phyloP scores from a whole-genome alignment of 441 rosid species.

The Mallotus repandus region DNA sequence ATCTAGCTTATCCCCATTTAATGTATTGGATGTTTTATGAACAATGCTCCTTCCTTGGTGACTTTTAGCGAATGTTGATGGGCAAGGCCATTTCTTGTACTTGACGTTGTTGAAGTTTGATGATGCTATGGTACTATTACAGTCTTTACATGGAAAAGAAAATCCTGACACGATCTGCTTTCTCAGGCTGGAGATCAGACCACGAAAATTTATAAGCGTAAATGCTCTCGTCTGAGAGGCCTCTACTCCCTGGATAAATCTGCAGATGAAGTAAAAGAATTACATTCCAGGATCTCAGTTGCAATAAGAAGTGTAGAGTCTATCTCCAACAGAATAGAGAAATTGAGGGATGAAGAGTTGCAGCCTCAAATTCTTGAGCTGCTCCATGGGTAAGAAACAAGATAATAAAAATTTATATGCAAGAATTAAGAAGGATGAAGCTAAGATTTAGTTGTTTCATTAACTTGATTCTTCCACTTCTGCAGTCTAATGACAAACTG shows the following conservation, averaged over 20 bases:
- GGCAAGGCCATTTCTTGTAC: background rate
- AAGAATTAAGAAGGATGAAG: background rate
- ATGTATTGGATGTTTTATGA: too few species aligned
- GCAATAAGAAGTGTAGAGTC: conserved; percentile 46
- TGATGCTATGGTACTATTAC: background rate
- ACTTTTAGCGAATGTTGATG: background rate
- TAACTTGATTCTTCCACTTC: conserved; percentile 1
- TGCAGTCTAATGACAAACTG: conserved; percentile 53
- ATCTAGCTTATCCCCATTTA: background rate
- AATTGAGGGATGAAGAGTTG: conserved; percentile 58
- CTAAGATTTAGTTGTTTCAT: conserved; percentile 16
- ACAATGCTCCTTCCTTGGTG: too few species aligned
- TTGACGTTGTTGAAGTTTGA: background rate
- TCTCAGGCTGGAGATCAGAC: conserved; percentile 47
- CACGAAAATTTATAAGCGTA: conserved; percentile 40
- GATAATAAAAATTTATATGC: background rate
- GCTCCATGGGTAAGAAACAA: conserved; percentile 48
- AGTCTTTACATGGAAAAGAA: background rate
- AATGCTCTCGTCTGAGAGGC: conserved; percentile 35
- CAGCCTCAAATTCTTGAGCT: conserved; percentile 59
- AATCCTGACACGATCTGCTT: conserved; percentile 10
- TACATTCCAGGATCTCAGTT: conserved; percentile 44
- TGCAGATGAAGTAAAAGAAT: conserved; percentile 36
- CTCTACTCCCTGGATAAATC: conserved; percentile 31
- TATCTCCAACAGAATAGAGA: conserved; percentile 50